Base-by-base conservation (phyloP, 2,329 filamentous ascomycete species). In the Orbilia ellipsospora region DNA sequence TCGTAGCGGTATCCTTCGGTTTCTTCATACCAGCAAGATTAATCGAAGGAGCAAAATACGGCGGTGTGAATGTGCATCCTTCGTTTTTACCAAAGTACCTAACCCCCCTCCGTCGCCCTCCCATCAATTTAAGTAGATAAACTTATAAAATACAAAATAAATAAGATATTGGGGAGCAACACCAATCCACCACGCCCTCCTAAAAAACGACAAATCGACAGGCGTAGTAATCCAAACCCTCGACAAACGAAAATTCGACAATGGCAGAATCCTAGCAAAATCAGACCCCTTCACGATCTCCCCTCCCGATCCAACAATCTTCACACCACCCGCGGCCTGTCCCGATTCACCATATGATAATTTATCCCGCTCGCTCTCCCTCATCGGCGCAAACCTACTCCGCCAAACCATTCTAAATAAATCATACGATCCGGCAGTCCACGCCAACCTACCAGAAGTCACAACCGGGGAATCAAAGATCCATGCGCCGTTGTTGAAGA, bases 1-100 rank as follows among this genome's bases (percentile, higher is more conserved):
- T 99, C 78, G 85, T 98, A 54, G 94, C 94, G 56, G 95, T 98
- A 3, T 98, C 95, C 0, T 99, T 98, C 83, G 95, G 95, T 2
- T 87, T 97, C 6, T 90, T 97, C 76, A 90, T 99, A 0, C 95
- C 95, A 0, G 86, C 87, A 0, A 87, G 92, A 3, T 88, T 98
- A 15, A 85, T 99, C 20, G 84, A 84, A 20, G 83, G 83, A 0
- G 88, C 91, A 23, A 88, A 87, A 79, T 97, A 96, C 83, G 94
- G 94, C 51, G 95, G 95, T 0, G 83, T 99, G 2, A 99, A 99
- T 82, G 87, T 99, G 1, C 95, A 99, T 80, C 95, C 95, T 0
- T 98, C 94, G 0, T 83, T 97, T 28, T 87, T 99, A 13, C 94
- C 94, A 2, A 90, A 95, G 89, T 92, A 85, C 78, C 28, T 44